Evolutionary conservation across 805 yeast genomes (phyloP).

Genomic region (Kurtzmaniella cleridarum): DNA sequence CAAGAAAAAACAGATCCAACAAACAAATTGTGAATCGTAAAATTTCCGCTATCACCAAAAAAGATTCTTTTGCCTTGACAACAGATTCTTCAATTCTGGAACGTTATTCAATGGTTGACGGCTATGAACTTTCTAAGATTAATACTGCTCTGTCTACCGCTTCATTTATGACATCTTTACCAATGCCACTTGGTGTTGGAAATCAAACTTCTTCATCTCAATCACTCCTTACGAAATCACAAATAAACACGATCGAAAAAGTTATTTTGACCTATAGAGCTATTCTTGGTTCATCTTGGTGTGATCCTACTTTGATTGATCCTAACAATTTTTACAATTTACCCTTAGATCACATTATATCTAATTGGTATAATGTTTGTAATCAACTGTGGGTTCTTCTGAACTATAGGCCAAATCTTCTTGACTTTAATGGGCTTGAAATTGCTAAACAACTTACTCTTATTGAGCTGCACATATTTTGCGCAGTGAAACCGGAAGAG

Average conservation of each 20-base stretch:
- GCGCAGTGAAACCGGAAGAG: constrained; percentile 60
- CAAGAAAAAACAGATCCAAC: constrained; percentile 13
- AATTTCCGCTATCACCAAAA: constrained; percentile 21
- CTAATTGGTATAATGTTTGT: constrained; percentile 45
- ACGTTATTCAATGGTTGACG: constrained; percentile 49
- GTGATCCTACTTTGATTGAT: constrained; percentile 21
- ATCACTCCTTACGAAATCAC: constrained; percentile 33
- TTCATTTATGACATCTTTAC: constrained; percentile 34
- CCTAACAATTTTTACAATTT: constrained; percentile 23
- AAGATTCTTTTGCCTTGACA: constrained; percentile 15
- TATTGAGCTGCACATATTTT: constrained; percentile 62
- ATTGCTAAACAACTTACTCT: constrained; percentile 73
- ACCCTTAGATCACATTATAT: constrained; percentile 31
- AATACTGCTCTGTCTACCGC: constrained; percentile 44
- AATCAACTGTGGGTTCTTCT: constrained; percentile 56
- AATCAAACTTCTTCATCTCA: constrained; percentile 36
- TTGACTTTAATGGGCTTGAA: constrained; percentile 65
- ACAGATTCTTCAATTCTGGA: constrained; percentile 17
- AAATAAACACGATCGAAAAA: constrained; percentile 41
- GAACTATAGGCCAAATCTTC: constrained; percentile 46
- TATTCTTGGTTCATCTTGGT: constrained; percentile 47
- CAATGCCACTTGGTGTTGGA: constrained; percentile 40
- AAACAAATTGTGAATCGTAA: constrained; percentile 52
- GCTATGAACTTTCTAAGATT: constrained; percentile 49
- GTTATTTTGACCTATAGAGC: constrained; percentile 49